Percentiles rank a stretch among this genome's conserved stretches.
Conservation (phyloP, 2,329 filamentous ascomycete genomes). For the Colletotrichum sp. region DNA sequence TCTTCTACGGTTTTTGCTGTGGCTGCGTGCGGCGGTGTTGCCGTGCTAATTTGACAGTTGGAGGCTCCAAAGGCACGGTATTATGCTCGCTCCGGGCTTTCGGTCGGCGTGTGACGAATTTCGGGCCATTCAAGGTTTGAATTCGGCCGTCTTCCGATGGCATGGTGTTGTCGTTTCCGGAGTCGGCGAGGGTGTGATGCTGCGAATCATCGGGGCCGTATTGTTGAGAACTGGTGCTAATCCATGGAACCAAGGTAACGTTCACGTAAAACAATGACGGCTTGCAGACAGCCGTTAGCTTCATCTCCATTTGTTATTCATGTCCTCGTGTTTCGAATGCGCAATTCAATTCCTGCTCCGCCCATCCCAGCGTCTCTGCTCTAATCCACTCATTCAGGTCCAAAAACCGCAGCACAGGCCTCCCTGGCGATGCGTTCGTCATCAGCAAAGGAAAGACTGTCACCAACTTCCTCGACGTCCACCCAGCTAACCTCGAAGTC, state of each 20-base stretch:
- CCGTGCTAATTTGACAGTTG: background rate
- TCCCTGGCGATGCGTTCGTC: background rate
- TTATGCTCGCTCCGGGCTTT: background rate
- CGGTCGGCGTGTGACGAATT: background rate
- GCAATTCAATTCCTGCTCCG: background rate
- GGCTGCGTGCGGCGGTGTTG: background rate
- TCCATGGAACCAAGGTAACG: background rate
- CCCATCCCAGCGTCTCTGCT: background rate
- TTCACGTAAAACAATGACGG: background rate
- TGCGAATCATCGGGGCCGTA: background rate
- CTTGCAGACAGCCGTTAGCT: background rate
- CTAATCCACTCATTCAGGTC: background rate
- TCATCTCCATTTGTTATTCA: background rate
- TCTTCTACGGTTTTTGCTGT: background rate
- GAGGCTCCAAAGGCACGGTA: background rate
- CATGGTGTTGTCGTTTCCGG: background rate
- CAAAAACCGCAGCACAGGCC: background rate
- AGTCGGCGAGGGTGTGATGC: background rate
- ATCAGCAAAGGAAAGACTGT: background rate
- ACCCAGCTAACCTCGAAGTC: background rate
- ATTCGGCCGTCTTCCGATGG: background rate
- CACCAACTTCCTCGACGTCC: background rate
- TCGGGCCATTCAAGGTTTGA: background rate
- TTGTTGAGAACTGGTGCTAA: background rate
- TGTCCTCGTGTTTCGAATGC: background rate